A percentile compares a stretch with the other conserved stretches of the same genome.
These are phyloP conservation scores for Hemisphaericaspora nanyangensis DNA, from an alignment of 805 yeast genomes.

Conservation along the genomic window DNA sequence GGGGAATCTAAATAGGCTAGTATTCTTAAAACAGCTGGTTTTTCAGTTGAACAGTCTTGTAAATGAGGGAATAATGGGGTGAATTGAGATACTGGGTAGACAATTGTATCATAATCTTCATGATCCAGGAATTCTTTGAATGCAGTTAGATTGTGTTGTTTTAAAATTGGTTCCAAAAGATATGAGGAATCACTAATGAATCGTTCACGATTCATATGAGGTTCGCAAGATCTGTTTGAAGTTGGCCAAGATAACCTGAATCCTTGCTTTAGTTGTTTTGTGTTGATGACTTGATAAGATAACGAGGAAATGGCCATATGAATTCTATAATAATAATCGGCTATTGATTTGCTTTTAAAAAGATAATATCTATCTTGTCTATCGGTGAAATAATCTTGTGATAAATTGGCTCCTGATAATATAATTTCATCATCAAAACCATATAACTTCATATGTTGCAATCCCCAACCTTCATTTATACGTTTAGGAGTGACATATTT, in stretches of 20 bases:
- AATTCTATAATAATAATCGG: conserved; percentile 72
- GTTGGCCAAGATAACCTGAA: conserved; percentile 73
- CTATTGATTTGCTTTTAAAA: conserved; percentile 52
- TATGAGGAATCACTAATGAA: conserved; percentile 56
- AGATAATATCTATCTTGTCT: conserved; percentile 91
- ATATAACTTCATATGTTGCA: conserved; percentile 96
- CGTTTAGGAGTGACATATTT: conserved; percentile 71
- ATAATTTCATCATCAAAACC: conserved; percentile 91
- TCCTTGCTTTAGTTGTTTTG: conserved; percentile 41
- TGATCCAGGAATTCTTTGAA: conserved; percentile 32
- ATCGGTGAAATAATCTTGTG: conserved; percentile 87
- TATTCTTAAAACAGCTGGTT: conserved; percentile 60
- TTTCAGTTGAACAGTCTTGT: conserved; percentile 69
- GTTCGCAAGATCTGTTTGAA: conserved; percentile 63
- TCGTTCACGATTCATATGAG: conserved; percentile 47
- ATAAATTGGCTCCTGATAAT: conserved; percentile 86
- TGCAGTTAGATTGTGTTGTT: conserved; percentile 32
- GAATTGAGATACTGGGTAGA: conserved; percentile 89
- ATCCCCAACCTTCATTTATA: conserved; percentile 85
- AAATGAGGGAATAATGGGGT: conserved; percentile 71
- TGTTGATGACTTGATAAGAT: conserved; percentile 58
- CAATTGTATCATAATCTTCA: conserved; percentile 51
- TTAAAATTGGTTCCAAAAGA: conserved; percentile 56
- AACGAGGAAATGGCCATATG: conserved; percentile 65
- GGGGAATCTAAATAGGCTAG: conserved; percentile 55